Evolutionary conservation across 768 basidiomycete genomes (phyloP).

Genomic region (Hygrocybe punicea): DNA sequence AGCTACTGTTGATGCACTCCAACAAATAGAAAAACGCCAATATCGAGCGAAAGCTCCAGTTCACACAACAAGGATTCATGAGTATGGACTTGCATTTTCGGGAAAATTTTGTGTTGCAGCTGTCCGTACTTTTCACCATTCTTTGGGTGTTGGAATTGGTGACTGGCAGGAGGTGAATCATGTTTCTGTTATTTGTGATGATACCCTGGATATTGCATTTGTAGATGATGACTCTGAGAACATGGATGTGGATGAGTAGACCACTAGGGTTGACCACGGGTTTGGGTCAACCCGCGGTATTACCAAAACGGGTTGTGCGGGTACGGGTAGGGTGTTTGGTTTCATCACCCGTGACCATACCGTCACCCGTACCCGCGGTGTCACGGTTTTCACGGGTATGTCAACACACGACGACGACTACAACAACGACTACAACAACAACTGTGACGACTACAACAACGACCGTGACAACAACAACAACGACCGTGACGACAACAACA

Average conservation of each 20-base stretch:
- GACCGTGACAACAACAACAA: too few relatives aligned
- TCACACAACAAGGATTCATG: not conserved
- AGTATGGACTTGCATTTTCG: constrained; percentile 1
- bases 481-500: too few relatives aligned
- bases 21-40: not conserved
- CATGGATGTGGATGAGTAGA: not conserved
- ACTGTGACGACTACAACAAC: too few relatives aligned
- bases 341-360: too few relatives aligned
- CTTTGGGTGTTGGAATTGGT: not conserved
- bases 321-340: too few relatives aligned
- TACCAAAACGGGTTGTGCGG: too few relatives aligned
- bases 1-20: not conserved
- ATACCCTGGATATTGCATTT: not conserved
- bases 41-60: constrained; percentile 3
- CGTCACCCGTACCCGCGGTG: too few relatives aligned
- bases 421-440: too few relatives aligned
- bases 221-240: not conserved
- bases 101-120: constrained; percentile 7
- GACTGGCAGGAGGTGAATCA: not conserved
- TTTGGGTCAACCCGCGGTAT: too few relatives aligned
- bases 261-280: too few relatives aligned
- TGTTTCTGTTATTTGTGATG: not conserved
- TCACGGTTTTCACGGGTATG: too few relatives aligned
- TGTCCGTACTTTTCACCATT: not conserved
- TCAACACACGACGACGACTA: too few relatives aligned